Base-by-base conservation (phyloP, 1,284 basidiomycete species). In the Sporisorium graminicola region DNA sequence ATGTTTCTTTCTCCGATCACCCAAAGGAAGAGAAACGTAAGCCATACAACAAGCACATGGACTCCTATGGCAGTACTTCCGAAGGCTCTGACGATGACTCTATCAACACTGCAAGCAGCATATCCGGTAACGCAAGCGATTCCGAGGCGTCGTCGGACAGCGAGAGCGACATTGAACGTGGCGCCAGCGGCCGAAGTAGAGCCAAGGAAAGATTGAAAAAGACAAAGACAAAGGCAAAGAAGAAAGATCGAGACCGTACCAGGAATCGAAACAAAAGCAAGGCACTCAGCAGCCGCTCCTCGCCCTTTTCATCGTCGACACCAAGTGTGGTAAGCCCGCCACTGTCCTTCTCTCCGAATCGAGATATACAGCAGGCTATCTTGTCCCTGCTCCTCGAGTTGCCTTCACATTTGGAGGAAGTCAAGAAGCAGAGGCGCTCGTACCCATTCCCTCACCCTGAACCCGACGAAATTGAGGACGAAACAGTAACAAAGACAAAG, bases 351-450 rank as follows among this genome's bases (percentile, higher is more conserved):
- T 14, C 42, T 43, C n/a, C 13, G 42, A 43, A 33, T 2, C 31
- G n/a, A 33, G 50, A 51, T 9, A 9, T 51, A 8, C 50, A 51
- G n/a, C 50, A 51, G 20, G 50, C 50, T 6, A 51, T 51, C 31
- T n/a, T 51, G 5, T 51, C 50, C 9, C 31, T 51, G 2, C 50
- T 51, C 22, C 31, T 51, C n/a, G 50, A 51, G 31, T 27, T 51
- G 7, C 50, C 50, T 35, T 20, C 16, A 6, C 50, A 35, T 33
- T 12, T 51, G 31, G 50, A 51, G 24, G 27, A 50, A 9, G 26
- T 29, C 3, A 14, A 50, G 18, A 31, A n/a, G 22, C 10, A 50
- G 7, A 47, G 44, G 9, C 44, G 22, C 14, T 35, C 14, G 33
- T 14, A 35, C 42, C 42, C 42, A 43, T 43, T 47, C 9, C 44